Conservation (phyloP, 192 early-diverging fungal genomes). For the Linnemannia schmuckeri region DNA sequence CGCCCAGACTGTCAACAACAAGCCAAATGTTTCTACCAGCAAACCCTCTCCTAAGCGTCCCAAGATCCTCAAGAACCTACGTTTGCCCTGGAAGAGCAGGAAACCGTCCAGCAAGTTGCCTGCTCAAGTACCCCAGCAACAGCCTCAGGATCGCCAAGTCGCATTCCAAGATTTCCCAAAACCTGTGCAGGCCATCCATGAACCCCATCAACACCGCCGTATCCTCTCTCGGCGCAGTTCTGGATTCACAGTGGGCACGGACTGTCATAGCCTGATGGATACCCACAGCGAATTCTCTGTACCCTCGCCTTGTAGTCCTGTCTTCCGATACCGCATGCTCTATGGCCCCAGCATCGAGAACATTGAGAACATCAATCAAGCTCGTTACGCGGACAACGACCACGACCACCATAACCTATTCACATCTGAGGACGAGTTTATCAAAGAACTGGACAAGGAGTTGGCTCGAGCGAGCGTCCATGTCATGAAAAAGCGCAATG, state of each 20-base stretch:
- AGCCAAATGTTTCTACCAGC: background rate
- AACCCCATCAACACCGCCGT: background rate
- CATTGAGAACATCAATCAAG: slow-evolving; percentile 18
- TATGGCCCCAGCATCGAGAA: slow-evolving; percentile 31
- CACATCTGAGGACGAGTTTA: background rate
- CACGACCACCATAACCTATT: too few species aligned
- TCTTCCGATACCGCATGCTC: slow-evolving; percentile 17
- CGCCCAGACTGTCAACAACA: background rate
- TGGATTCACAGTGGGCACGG: background rate
- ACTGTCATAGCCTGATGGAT: background rate
- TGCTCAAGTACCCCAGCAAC: too few species aligned
- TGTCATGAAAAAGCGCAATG: background rate
- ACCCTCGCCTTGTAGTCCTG: background rate
- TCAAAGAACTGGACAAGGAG: background rate
- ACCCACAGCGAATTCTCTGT: background rate
- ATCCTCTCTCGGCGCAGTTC: background rate
- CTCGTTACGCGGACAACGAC: background rate
- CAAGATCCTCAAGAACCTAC: background rate
- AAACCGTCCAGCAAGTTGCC: background rate
- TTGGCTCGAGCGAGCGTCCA: background rate
- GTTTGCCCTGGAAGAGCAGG: background rate
- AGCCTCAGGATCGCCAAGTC: background rate
- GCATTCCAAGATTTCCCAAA: background rate
- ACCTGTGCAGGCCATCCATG: background rate
- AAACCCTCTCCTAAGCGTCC: background rate